Evolutionary conservation across 2,329 filamentous ascomycete species (phyloP).

Genomic region (Fusarium fujikuroi): DNA sequence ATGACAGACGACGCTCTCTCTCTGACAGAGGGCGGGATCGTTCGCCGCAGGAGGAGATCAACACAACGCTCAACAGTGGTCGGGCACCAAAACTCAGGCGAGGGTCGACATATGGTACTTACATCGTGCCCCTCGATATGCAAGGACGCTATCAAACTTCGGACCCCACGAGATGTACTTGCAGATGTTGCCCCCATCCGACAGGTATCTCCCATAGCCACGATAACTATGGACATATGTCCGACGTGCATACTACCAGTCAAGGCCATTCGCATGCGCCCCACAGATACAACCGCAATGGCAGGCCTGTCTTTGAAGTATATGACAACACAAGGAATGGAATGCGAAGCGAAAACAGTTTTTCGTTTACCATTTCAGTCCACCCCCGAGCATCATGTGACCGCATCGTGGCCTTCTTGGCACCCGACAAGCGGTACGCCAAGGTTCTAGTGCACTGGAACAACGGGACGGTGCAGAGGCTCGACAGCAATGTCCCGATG

Average conservation of each 20-base stretch:
- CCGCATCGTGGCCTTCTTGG: slow-evolving; percentile 39
- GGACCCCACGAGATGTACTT: slow-evolving; percentile 38
- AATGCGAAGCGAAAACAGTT: slow-evolving; percentile 28
- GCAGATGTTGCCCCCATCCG: slow-evolving; percentile 42
- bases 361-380: slow-evolving; percentile 36
- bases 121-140: slow-evolving; percentile 33
- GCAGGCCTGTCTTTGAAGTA: slow-evolving; percentile 34
- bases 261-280: background rate
- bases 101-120: slow-evolving; percentile 36
- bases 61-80: background rate
- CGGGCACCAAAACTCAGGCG: background rate
- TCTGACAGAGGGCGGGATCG: background rate
- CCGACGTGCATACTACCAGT: background rate
- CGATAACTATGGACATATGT: slow-evolving; percentile 7
- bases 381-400: slow-evolving; percentile 17
- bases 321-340: slow-evolving; percentile 33
- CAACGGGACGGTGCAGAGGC: slow-evolving; percentile 37
- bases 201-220: slow-evolving; percentile 18
- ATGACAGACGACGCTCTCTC: background rate
- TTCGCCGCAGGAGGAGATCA: slow-evolving; percentile 4
- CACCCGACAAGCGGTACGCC: slow-evolving; percentile 34
- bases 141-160: slow-evolving; percentile 24
- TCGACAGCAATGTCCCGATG: slow-evolving; percentile 38
- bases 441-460: slow-evolving; percentile 46
- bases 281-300: slow-evolving; percentile 2